These are phyloP conservation scores for Fusarium ambrosium DNA, from an alignment of 2,329 filamentous ascomycete genomes.

Conservation along the genomic window DNA sequence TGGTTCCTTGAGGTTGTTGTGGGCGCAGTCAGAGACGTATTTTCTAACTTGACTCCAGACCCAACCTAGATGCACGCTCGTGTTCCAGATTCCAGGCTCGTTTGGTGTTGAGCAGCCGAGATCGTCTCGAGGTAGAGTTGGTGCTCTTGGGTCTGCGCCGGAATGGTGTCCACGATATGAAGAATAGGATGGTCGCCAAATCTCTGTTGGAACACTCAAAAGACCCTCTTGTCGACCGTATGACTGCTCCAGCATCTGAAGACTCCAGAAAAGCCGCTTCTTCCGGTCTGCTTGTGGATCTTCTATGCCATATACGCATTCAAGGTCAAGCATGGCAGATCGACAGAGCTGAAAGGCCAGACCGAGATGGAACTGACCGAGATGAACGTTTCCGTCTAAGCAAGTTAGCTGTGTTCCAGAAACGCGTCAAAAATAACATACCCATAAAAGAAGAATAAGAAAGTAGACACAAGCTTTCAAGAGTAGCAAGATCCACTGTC, in stretches of 20 bases:
- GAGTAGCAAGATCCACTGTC: slow-evolving; percentile 62
- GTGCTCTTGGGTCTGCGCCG: slow-evolving; percentile 52
- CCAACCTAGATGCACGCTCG: slow-evolving; percentile 63
- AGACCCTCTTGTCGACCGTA: slow-evolving; percentile 63
- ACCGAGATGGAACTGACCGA: slow-evolving; percentile 65
- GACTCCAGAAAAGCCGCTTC: slow-evolving; percentile 65
- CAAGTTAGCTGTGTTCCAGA: slow-evolving; percentile 11
- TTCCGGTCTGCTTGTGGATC: slow-evolving; percentile 58
- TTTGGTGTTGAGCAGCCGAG: slow-evolving; percentile 54
- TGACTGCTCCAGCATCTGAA: slow-evolving; percentile 63
- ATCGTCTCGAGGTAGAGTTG: slow-evolving; percentile 59
- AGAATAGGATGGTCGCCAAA: slow-evolving; percentile 54
- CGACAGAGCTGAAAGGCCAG: slow-evolving; percentile 65
- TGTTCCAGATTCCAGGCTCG: slow-evolving; percentile 65
- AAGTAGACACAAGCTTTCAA: slow-evolving; percentile 65
- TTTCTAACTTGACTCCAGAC: slow-evolving; percentile 63
- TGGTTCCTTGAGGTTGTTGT: slow-evolving; percentile 62
- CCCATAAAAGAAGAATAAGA: slow-evolving; percentile 65
- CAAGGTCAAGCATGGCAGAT: slow-evolving; percentile 62
- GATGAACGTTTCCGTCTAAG: slow-evolving; percentile 61
- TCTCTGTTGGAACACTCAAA: slow-evolving; percentile 57
- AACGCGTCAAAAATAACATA: slow-evolving; percentile 36
- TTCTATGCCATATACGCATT: slow-evolving; percentile 54
- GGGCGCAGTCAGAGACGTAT: slow-evolving; percentile 63
- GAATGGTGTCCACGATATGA: slow-evolving; percentile 40